Evolutionary conservation across 352 stramenopile species (phyloP).

Genomic region (Pythium periplocum): DNA sequence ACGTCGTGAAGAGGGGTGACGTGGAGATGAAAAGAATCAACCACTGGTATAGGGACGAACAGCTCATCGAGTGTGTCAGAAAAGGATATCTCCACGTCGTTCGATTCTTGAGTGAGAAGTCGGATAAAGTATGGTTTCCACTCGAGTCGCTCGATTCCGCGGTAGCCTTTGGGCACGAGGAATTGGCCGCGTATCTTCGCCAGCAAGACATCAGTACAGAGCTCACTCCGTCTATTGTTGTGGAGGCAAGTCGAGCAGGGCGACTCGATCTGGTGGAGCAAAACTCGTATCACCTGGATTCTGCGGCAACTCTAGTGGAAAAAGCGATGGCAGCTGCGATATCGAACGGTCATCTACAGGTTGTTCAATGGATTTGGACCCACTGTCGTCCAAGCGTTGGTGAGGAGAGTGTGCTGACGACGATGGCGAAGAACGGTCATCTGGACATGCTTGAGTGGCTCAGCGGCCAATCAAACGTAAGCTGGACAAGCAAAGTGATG

Average conservation of each 20-base stretch:
- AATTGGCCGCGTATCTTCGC: constrained; percentile 7
- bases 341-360: no score
- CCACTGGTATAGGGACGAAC: not conserved
- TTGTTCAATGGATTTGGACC: no score
- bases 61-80: constrained; percentile 4
- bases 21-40: not conserved
- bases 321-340: no score
- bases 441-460: constrained; percentile 1
- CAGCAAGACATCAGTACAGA: not conserved
- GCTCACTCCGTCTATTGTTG: no score
- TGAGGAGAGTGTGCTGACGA: not conserved
- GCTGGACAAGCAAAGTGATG: not conserved
- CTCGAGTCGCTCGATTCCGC: not conserved
- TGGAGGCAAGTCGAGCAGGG: no score
- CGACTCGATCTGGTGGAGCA: no score
- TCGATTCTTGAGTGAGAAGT: constrained; percentile 12
- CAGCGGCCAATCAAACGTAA: constrained; percentile 1
- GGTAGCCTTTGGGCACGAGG: constrained; percentile 4
- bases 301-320: no score
- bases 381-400: no score
- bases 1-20: constrained; percentile 16
- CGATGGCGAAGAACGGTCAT: not conserved
- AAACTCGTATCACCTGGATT: no score
- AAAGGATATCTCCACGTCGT: constrained; percentile 12
- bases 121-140: constrained; percentile 1